These are phyloP conservation scores for Pythium apleroticum DNA, from an alignment of 352 stramenopile species.

Conservation along the genomic window DNA sequence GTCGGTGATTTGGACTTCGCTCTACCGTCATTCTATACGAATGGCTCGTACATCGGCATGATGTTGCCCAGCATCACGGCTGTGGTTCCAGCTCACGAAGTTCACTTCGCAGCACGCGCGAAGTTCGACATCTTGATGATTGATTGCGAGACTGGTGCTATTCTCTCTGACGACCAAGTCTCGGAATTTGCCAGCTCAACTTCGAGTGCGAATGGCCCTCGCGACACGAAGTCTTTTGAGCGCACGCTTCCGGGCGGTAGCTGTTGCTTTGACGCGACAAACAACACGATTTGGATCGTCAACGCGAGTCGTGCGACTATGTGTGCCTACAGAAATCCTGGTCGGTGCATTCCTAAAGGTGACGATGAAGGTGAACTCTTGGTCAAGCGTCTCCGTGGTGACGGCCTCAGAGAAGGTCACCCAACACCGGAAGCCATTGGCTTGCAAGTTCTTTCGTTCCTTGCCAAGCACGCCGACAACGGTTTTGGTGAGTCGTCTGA, in stretches of 20 bases:
- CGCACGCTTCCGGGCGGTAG: slow-evolving; percentile 23
- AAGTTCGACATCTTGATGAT: slow-evolving; percentile 47
- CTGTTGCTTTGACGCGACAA: slow-evolving; percentile 45
- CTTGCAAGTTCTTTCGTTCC: slow-evolving; percentile 17
- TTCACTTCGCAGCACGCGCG: neutral
- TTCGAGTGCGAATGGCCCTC: neutral
- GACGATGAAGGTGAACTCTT: slow-evolving; percentile 6
- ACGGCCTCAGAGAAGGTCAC: neutral
- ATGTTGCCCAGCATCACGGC: slow-evolving; percentile 25
- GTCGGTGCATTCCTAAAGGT: slow-evolving; percentile 10
- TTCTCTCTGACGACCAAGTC: slow-evolving; percentile 2
- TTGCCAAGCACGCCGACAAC: slow-evolving; percentile 11
- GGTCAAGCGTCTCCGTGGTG: neutral
- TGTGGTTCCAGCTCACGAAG: slow-evolving; percentile 6
- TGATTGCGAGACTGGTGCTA: slow-evolving; percentile 44
- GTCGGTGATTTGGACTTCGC: slow-evolving; percentile 23
- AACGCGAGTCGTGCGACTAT: slow-evolving; percentile 30
- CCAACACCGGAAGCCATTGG: neutral
- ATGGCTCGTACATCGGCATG: slow-evolving; percentile 37
- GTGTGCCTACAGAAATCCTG: slow-evolving; percentile 22
- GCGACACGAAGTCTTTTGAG: slow-evolving; percentile 31
- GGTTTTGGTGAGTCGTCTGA: neutral
- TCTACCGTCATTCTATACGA: slow-evolving; percentile 42
- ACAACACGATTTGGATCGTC: slow-evolving; percentile 31
- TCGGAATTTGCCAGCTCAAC: neutral